A percentile compares a stretch with the other conserved stretches of the same genome.
These are phyloP conservation scores for Globisporangium abappressorium DNA, from an alignment of 352 stramenopile genomes.

Conservation along the genomic window DNA sequence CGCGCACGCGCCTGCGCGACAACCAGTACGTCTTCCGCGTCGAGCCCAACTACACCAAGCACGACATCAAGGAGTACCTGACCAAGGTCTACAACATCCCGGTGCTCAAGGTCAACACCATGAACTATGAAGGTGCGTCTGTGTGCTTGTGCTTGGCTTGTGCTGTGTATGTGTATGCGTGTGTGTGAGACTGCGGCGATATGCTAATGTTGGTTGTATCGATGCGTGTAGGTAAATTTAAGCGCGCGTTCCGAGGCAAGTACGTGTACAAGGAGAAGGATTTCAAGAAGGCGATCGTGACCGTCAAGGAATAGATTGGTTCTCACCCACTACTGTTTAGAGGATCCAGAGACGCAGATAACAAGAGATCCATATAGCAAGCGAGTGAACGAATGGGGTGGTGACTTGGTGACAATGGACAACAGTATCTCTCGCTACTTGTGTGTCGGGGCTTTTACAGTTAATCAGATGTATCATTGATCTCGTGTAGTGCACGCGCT, in stretches of 20 bases:
- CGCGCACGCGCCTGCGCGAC: slow-evolving; percentile 63
- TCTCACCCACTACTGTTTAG: slow-evolving; percentile 1
- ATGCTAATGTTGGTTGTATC: neutral
- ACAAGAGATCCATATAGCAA: neutral
- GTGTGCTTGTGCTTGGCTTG: slow-evolving; percentile 3
- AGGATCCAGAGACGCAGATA: slow-evolving; percentile 8
- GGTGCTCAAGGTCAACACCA: slow-evolving; percentile 94
- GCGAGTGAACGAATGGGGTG: neutral
- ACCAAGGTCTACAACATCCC: slow-evolving; percentile 95
- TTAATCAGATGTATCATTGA: slow-evolving; percentile 9
- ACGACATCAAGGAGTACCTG: slow-evolving; percentile 97
- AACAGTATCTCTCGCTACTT: neutral
- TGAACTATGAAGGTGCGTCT: slow-evolving; percentile 91
- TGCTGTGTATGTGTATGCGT: neutral
- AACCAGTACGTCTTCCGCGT: slow-evolving; percentile 93
- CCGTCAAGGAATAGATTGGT: slow-evolving; percentile 64
- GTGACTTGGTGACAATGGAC: neutral
- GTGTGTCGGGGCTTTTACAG: neutral
- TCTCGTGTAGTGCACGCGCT: neutral
- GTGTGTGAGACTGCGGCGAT: neutral
- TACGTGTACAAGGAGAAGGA: slow-evolving; percentile 92
- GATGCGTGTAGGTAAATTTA: slow-evolving; percentile 78
- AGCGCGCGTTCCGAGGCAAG: slow-evolving; percentile 79
- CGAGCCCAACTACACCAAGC: slow-evolving; percentile 95
- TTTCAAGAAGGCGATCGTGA: slow-evolving; percentile 92